Base-by-base conservation (phyloP, 345 rosid genomes). In the Bruguiera parviflora region DNA sequence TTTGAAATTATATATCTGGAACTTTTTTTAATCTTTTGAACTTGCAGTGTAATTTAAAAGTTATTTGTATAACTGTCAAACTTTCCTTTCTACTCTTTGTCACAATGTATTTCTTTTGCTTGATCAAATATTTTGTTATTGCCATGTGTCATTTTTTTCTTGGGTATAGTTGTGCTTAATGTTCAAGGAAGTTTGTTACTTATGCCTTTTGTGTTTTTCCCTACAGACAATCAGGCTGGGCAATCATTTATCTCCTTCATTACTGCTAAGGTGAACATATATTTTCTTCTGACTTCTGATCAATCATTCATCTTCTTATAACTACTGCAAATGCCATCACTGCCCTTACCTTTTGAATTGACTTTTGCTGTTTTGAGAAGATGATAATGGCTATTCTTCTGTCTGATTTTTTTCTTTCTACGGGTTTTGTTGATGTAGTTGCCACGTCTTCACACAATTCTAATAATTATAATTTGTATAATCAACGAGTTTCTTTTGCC, bases 201-300 rank as follows among this genome's bases (percentile, higher is more conserved):
- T 39, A 64, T 75, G 33, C 68, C 28, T 56, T 5, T 18, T 60
- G 71, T 52, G 52, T 20, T 57, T 2, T 55, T 11, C 31, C n/a
- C 53, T 73, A 81, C 86, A 93, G 98, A 84, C 73, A 86, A 85
- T 81, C 85, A 80, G 79, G 82, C 86, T 9, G 98, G 97, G 69
- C 82, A 86, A 71, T 86, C 86, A 43, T 86, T 88, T 78, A 73
- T 80, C 73, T 89, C 96, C 51, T 89, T 79, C 71, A 82, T 93
- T 58, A 86, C 94, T 64, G 90, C 96, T 33, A 93, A 93, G 97
- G 98, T 90, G 74, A 80, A 58, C 67, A 55, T 46, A 49, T 24
- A 56, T 10, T 16, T 24, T 43, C 18, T 43, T 43, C 49, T 43
- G 49, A 56, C 59, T 21, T 33, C 66, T 59, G 55, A 25, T 47